Evolutionary conservation across 2,329 filamentous ascomycete genomes (phyloP), one percentile per base, ranked within the genome.

Genomic region (Pseudogymnoascus sp.): DNA sequence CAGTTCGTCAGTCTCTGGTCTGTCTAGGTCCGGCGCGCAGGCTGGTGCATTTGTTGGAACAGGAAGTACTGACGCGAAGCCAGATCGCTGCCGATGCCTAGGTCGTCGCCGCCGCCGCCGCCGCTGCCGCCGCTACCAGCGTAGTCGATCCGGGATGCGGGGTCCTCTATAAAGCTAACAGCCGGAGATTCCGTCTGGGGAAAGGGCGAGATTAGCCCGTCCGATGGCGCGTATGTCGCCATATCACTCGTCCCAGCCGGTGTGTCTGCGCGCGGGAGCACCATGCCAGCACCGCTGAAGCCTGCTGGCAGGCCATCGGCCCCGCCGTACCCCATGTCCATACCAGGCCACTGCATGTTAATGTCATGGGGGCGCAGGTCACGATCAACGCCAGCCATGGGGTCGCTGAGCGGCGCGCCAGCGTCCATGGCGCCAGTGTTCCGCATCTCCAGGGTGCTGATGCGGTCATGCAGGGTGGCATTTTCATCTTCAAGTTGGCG

Each of bases 1-100:
- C 23, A 53, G 23, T 53, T 53, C 44, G 44, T 53, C 23, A 53
- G 44, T 53, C 15, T 53, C 44, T 29, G 44, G 23, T 53, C 44
- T 53, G 23, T 29, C 44, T 53, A 53, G 23, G 23, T 53, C 44
- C 44, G 44, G 44, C 44, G 44, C 23, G 13, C 2, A 26, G 42
- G 42, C 11, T 46, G 44, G 44, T 50, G 44, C 44, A 29, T 29
- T 23, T 50, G 21, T 17, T 15, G 44, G 23, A 50, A 29, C 44
- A 50, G 44, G 44, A n/a, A 50, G 44, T 50, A 50, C 44, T 50
- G 44, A 50, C 44, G 44, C 23, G 44, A 50, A 29, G 44, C 44
- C 15, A 50, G 44, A 17, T 50, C 44, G 44, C 44, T 50, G 13
- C 44, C 23, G 1, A 50, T 50, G 23, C 44, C 44, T 5, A 50